Conservation (phyloP, 108 stramenopile genomes). For the Nannochloropsis gaditana region DNA sequence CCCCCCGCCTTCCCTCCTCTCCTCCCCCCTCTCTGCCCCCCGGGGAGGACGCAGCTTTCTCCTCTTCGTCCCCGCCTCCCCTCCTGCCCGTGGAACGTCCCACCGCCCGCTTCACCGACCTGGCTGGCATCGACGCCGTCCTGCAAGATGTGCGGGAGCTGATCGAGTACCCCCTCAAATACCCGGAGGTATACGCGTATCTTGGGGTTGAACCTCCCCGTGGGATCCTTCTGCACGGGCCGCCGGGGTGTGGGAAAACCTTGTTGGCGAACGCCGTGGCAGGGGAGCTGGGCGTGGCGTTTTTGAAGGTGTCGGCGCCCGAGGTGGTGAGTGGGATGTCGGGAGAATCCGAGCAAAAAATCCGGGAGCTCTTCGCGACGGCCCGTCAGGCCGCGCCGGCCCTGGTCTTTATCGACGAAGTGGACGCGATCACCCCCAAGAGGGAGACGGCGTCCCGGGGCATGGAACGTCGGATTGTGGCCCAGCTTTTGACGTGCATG, state of each 20-base stretch:
- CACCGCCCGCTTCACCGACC: constrained; percentile 34
- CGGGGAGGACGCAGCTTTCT: not conserved
- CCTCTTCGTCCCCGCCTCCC: not conserved
- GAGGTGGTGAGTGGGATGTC: constrained; percentile 92
- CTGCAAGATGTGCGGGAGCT: constrained; percentile 57
- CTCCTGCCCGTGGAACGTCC: not conserved
- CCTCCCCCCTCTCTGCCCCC: not conserved
- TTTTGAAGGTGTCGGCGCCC: constrained; percentile 81
- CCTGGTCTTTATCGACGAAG: constrained; percentile 60
- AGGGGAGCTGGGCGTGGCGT: constrained; percentile 60
- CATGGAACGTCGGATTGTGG: constrained; percentile 96
- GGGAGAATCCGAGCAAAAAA: constrained; percentile 83
- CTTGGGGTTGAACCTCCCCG: constrained; percentile 94
- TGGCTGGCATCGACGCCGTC: constrained; percentile 41
- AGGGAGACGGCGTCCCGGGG: constrained; percentile 58
- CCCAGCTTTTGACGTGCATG: constrained; percentile 88
- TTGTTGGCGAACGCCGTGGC: constrained; percentile 82
- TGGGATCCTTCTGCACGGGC: constrained; percentile 94
- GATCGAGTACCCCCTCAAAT: constrained; percentile 73
- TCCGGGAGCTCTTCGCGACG: constrained; percentile 80
- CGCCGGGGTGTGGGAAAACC: constrained; percentile 96
- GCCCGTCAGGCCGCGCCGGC: constrained; percentile 65
- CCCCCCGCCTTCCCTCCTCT: not conserved
- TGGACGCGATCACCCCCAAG: constrained; percentile 60
- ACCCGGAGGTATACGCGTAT: constrained; percentile 89